Evolutionary conservation across 768 basidiomycete genomes (phyloP), one percentile per base, ranked within the genome.

Genomic region (Lentinula aciculospora): DNA sequence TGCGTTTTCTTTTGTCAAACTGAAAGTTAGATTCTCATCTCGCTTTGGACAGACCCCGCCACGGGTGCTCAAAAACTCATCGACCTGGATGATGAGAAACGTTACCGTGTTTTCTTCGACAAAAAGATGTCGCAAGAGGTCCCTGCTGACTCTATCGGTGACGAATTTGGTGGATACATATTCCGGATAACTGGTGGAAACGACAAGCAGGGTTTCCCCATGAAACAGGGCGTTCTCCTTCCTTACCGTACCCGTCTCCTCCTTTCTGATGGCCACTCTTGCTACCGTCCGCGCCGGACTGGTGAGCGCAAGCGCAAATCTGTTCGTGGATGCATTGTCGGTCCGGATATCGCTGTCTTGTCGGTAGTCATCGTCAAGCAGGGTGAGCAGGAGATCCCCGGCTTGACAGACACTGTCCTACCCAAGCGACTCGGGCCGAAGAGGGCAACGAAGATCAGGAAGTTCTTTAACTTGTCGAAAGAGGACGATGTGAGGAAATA

Each of bases 221-320:
- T 98, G 94, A 98, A 98, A 77, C 96, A 99, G 79, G 95, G 96
- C 78, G 91, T 98, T 64, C 89, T 98, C 61, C 83, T 96, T 67
- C 92, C 92, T 59, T 71, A 92, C 79, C 94, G 96, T 83, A 92
- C 95, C 66, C 81, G 84, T 61, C 89, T 99, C 63, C 91, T 98
- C 68, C 90, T 99, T 70, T 67, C 91, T 62, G 92, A 96, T 73
- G 94, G 94, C 53, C 96, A 98, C 86, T 96, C 95, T 31, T 98
- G 96, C 84, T 98, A 92, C 84, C 93, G 96, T 66, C 73, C 80
- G 64, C 91, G 94, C 69, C 91, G 94, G 73, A 75, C 80, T 49
- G 96, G 96, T 69, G 95, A 99, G 78, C 92, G 96, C 76, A 94
- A 92, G 82, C 91, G 96, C 82, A 98, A 98, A 78, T 97, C 95